phyloP scores from a whole-genome alignment of 768 basidiomycete species.

The Gautieria morchelliformis region DNA sequence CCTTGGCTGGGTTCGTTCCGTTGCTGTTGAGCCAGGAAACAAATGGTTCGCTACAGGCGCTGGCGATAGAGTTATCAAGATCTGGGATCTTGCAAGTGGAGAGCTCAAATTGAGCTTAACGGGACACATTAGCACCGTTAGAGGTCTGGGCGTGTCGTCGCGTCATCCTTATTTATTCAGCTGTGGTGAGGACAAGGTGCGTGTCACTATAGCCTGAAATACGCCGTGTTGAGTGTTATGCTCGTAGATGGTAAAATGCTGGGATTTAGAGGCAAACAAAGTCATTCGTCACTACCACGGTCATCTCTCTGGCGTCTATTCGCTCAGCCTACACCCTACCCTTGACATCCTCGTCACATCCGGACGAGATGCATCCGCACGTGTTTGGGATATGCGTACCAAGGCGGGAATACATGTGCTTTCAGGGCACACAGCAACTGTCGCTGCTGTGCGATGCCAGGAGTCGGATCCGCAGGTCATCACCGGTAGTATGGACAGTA shows the following conservation, averaged over 20 bases:
- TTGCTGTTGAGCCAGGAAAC: conserved; percentile 96
- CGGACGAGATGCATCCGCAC: conserved; percentile 91
- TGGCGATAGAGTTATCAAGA: conserved; percentile 96
- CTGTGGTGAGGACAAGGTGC: conserved; percentile 94
- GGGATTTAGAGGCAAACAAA: conserved; percentile 98
- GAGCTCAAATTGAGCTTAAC: conserved; percentile 94
- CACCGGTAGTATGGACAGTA: conserved; percentile 97
- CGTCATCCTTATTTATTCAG: conserved; percentile 97
- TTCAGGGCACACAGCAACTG: conserved; percentile 87
- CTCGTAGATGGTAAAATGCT: conserved; percentile 95
- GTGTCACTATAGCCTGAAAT: conserved; percentile 12
- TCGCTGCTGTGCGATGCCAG: conserved; percentile 93
- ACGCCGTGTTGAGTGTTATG: neutral
- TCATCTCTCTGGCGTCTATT: conserved; percentile 95
- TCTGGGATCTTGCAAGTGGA: conserved; percentile 97
- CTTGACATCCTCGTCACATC: conserved; percentile 92
- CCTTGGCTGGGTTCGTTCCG: conserved; percentile 93
- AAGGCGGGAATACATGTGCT: conserved; percentile 93
- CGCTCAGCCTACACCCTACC: conserved; percentile 87
- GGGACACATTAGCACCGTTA: conserved; percentile 94
- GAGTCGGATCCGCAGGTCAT: conserved; percentile 98
- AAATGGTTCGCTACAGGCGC: conserved; percentile 98
- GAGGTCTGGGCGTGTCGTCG: conserved; percentile 85
- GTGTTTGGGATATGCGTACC: conserved; percentile 99
- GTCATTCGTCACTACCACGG: conserved; percentile 99